These are phyloP conservation scores for Pulveroboletus sp. DNA, from an alignment of 768 basidiomycete species.

Conservation along the genomic window DNA sequence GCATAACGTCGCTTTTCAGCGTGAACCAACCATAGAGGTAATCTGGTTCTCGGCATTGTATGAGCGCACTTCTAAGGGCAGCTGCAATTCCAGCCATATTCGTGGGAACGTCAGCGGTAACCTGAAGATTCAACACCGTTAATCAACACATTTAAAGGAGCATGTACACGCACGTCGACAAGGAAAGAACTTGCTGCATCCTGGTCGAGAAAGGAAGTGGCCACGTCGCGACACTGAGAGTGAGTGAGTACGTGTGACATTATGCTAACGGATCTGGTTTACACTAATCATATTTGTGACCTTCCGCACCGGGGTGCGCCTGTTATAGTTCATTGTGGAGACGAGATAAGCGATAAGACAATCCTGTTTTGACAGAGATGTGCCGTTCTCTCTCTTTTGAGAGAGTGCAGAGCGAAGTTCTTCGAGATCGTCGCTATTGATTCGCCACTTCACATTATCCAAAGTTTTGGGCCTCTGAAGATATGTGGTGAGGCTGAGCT, in stretches of 20 bases:
- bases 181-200: slow-evolving; percentile 15
- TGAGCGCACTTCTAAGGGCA: slow-evolving; percentile 11
- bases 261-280: neutral
- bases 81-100: slow-evolving; percentile 16
- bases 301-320: slow-evolving; percentile 3
- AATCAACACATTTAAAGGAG: neutral
- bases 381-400: neutral
- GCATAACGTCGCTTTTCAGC: slow-evolving; percentile 10
- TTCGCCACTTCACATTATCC: slow-evolving; percentile 6
- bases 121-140: neutral
- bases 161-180: slow-evolving; percentile 9
- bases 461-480: neutral
- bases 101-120: slow-evolving; percentile 5
- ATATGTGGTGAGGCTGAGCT: slow-evolving; percentile 1
- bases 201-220: slow-evolving; percentile 5
- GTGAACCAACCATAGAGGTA: slow-evolving; percentile 12
- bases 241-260: neutral
- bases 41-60: slow-evolving; percentile 4
- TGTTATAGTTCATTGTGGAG: slow-evolving; percentile 14
- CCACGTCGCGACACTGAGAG: slow-evolving; percentile 14
- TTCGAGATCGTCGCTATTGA: slow-evolving; percentile 2
- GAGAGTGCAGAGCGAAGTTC: slow-evolving; percentile 8
- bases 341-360: slow-evolving; percentile 28
- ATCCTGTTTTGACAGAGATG: slow-evolving; percentile 20
- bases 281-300: slow-evolving; percentile 27